Percentiles rank a stretch among this genome's conserved stretches.
Conservation (phyloP, 2,329 filamentous ascomycete species). For the Neoarthrinium moseri region DNA sequence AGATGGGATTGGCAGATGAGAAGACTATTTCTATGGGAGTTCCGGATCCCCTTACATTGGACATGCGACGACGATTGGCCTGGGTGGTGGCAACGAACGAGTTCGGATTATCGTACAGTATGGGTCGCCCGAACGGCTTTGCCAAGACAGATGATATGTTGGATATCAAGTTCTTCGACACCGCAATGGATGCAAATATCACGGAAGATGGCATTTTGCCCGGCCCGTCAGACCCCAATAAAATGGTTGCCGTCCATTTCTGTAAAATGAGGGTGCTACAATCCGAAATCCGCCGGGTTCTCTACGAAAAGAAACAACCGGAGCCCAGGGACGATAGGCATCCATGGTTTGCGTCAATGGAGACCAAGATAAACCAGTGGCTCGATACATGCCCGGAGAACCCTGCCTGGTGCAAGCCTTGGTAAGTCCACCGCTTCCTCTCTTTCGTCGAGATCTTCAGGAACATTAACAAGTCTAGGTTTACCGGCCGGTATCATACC, state of each 20-base stretch:
- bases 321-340: constrained; percentile 78
- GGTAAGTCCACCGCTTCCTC: constrained; percentile 52
- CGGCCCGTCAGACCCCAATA: constrained; percentile 74
- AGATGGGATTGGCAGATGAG: constrained; percentile 84
- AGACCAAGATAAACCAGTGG: constrained; percentile 78
- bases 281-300: constrained; percentile 78
- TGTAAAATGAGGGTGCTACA: constrained; percentile 88
- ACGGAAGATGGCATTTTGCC: constrained; percentile 71
- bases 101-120: constrained; percentile 79
- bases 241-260: constrained; percentile 88
- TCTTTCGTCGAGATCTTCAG: no score
- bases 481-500: constrained; percentile 71
- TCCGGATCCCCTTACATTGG: constrained; percentile 72
- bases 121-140: constrained; percentile 84
- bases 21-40: constrained; percentile 73
- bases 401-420: constrained; percentile 70
- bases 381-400: constrained; percentile 71
- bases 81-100: constrained; percentile 92
- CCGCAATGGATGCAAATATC: constrained; percentile 81
- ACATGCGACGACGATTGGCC: constrained; percentile 84
- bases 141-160: constrained; percentile 79
- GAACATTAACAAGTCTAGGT: constrained; percentile 46
- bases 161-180: constrained; percentile 81
- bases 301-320: constrained; percentile 81
- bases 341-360: constrained; percentile 83